These are phyloP conservation scores for Leccinellum albellum DNA, from an alignment of 768 basidiomycete species.

Conservation along the genomic window DNA sequence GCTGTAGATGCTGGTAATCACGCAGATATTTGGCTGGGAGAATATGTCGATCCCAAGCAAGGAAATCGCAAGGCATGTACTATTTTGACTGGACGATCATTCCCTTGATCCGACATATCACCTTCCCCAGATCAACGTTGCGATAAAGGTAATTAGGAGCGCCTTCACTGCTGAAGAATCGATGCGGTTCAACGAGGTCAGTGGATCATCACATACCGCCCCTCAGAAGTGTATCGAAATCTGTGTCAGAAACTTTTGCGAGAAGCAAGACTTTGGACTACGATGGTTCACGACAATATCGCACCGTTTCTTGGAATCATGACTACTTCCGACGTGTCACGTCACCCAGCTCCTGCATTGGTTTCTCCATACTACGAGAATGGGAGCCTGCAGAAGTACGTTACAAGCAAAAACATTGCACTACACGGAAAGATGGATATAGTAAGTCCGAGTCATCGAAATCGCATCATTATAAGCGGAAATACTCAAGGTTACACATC, in stretches of 20 bases:
- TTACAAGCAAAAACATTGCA: slow-evolving; percentile 5
- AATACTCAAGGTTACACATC: neutral
- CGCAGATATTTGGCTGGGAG: slow-evolving; percentile 25
- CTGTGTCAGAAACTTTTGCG: slow-evolving; percentile 23
- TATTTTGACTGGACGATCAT: neutral
- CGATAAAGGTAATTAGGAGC: slow-evolving; percentile 27
- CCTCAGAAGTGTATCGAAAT: neutral
- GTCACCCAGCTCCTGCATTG: slow-evolving; percentile 17
- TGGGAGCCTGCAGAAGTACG: slow-evolving; percentile 18
- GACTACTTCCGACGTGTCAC: slow-evolving; percentile 16
- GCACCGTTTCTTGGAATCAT: slow-evolving; percentile 24
- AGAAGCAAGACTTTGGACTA: slow-evolving; percentile 27
- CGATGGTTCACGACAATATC: slow-evolving; percentile 21
- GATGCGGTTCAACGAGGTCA: slow-evolving; percentile 20
- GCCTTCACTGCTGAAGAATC: slow-evolving; percentile 12
- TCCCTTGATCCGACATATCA: neutral
- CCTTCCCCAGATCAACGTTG: slow-evolving; percentile 13
- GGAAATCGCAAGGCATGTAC: slow-evolving; percentile 5
- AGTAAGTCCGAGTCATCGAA: slow-evolving; percentile 15
- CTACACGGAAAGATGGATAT: slow-evolving; percentile 17
- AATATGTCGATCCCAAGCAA: slow-evolving; percentile 11
- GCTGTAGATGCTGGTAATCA: slow-evolving; percentile 18
- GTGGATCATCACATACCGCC: neutral
- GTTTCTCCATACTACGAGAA: slow-evolving; percentile 28
- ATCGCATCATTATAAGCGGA: neutral